These are phyloP conservation scores for Phyllosticta citriasiana DNA, from an alignment of 2,329 filamentous ascomycete genomes.

Conservation along the genomic window DNA sequence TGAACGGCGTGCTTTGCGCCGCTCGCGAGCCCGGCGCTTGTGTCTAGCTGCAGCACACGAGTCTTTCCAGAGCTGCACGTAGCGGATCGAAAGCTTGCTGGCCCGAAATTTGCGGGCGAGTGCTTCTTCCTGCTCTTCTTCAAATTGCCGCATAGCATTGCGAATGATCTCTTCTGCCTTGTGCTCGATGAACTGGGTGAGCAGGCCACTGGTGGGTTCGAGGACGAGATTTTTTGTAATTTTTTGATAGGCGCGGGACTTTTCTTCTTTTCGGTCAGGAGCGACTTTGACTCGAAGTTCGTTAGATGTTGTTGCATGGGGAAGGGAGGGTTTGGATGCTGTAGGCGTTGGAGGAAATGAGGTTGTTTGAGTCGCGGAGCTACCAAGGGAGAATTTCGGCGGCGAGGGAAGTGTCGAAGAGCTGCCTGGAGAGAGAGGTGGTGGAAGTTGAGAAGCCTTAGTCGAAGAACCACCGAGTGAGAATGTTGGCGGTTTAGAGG, in stretches of 20 bases:
- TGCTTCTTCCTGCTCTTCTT: slow-evolving; percentile 5
- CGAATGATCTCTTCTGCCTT: slow-evolving; percentile 24
- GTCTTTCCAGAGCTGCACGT: slow-evolving; percentile 3
- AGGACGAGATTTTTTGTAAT: slow-evolving; percentile 31
- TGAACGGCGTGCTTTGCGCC: slow-evolving; percentile 3
- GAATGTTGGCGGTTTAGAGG: neutral
- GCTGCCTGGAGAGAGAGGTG: neutral
- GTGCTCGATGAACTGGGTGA: slow-evolving; percentile 37
- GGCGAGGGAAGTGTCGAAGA: neutral
- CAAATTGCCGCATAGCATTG: slow-evolving; percentile 1
- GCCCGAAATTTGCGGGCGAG: slow-evolving; percentile 7
- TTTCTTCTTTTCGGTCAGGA: neutral
- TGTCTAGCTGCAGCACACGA: neutral
- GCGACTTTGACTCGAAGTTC: neutral
- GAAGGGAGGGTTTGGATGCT: neutral
- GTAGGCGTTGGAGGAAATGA: neutral
- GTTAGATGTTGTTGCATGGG: neutral
- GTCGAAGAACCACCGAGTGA: neutral
- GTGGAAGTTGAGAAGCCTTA: neutral
- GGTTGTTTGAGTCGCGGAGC: neutral
- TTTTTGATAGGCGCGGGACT: neutral
- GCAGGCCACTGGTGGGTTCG: slow-evolving; percentile 29
- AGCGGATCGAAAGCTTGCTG: slow-evolving; percentile 1
- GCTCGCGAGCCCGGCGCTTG: slow-evolving; percentile 8
- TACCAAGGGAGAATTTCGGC: neutral